phyloP scores from a whole-genome alignment of 208 protist genomes.

The Leptomonas pyrrhocoris region DNA sequence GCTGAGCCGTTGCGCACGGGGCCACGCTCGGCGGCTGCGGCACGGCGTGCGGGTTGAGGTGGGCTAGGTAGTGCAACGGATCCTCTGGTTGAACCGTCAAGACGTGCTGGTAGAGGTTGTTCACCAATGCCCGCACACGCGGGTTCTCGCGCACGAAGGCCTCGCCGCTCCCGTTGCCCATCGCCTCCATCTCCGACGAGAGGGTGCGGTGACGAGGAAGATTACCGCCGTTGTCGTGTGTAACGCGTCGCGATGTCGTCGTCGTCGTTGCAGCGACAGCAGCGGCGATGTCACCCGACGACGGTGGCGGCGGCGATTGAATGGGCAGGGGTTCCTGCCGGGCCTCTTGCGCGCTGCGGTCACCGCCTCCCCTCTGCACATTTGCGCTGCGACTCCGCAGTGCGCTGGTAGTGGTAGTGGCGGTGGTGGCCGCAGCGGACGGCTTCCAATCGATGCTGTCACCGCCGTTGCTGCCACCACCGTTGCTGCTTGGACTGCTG shows the following conservation, averaged over 20 bases:
- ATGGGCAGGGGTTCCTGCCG: background rate
- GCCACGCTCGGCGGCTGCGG: constrained; percentile 2
- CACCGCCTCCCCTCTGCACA: background rate
- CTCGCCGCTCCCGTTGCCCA: background rate
- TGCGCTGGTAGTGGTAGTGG: background rate
- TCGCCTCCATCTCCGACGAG: constrained; percentile 5
- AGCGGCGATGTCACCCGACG: no score
- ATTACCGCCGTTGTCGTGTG: background rate
- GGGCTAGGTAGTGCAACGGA: constrained; percentile 33
- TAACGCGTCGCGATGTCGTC: background rate
- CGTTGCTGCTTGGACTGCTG: constrained; percentile 2
- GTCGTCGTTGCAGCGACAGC: background rate
- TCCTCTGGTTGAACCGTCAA: constrained; percentile 52
- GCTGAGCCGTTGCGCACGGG: background rate
- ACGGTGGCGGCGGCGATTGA: background rate
- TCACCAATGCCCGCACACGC: constrained; percentile 42
- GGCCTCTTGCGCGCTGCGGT: background rate
- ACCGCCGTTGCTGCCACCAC: constrained; percentile 13
- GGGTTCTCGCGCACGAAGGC: constrained; percentile 30
- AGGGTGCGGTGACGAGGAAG: background rate
- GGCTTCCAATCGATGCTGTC: constrained; percentile 18
- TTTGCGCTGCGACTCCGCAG: background rate
- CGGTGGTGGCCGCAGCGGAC: no score
- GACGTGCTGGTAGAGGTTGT: constrained; percentile 53
- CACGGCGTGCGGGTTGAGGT: background rate